These are phyloP conservation scores for Hypsizygus marmoreus DNA, from an alignment of 768 basidiomycete species.

Conservation along the genomic window DNA sequence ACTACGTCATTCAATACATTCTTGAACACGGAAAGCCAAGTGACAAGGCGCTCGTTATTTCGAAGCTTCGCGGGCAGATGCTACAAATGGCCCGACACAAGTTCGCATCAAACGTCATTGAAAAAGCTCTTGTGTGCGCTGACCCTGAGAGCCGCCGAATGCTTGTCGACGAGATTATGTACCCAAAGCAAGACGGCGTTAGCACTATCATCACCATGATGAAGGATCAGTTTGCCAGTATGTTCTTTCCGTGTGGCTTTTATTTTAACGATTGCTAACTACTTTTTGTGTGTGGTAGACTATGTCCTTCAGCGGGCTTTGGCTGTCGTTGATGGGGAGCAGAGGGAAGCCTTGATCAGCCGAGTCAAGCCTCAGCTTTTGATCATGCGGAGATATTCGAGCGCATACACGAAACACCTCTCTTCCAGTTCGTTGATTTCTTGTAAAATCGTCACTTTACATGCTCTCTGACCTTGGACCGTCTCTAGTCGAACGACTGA, in stretches of 20 bases:
- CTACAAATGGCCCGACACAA: conserved; percentile 83
- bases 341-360: conserved; percentile 64
- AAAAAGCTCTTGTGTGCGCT: conserved; percentile 79
- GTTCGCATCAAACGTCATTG: conserved; percentile 95
- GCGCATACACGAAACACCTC: conserved; percentile 79
- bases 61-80: conserved; percentile 75
- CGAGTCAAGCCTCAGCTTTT: conserved; percentile 68
- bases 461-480: conserved; percentile 12
- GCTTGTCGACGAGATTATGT: conserved; percentile 83
- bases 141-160: conserved; percentile 61
- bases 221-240: conserved; percentile 89
- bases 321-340: conserved; percentile 66
- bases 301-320: conserved; percentile 86
- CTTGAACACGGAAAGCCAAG: conserved; percentile 75
- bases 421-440: conserved; percentile 61
- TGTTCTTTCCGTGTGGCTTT: conserved; percentile 31
- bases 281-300: conserved; percentile 48
- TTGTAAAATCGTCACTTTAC: background rate
- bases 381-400: conserved; percentile 71
- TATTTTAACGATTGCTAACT: background rate
- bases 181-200: conserved; percentile 61
- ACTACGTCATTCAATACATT: conserved; percentile 95
- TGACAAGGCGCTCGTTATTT: conserved; percentile 68
- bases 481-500: conserved; percentile 64
- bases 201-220: conserved; percentile 74